Evolutionary conservation across 2,329 filamentous ascomycete species (phyloP).

Genomic region (Ophiocordyceps robertsii): DNA sequence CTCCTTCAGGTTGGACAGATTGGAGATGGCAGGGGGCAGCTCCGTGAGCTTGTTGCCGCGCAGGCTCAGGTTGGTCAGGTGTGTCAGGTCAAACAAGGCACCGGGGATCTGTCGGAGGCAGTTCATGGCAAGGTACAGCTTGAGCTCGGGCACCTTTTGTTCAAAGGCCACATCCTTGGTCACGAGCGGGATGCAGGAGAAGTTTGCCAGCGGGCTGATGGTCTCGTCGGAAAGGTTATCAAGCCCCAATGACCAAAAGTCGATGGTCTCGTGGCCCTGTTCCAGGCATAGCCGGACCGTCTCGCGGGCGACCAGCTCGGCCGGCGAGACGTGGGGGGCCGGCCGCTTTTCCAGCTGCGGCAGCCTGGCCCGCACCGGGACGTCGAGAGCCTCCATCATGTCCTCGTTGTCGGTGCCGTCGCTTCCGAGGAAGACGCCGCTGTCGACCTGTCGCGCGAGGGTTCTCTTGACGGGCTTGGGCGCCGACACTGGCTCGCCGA

Average conservation of each 20-base stretch:
- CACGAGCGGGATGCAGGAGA: slow-evolving; percentile 40
- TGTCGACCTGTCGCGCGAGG: slow-evolving; percentile 49
- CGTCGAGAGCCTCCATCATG: slow-evolving; percentile 16
- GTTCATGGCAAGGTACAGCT: slow-evolving; percentile 50
- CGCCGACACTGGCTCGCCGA: slow-evolving; percentile 22
- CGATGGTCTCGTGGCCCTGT: slow-evolving; percentile 41
- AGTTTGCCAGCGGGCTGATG: slow-evolving; percentile 40
- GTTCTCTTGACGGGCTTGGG: slow-evolving; percentile 31
- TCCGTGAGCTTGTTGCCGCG: slow-evolving; percentile 49
- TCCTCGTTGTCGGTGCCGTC: slow-evolving; percentile 37
- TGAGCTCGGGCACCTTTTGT: slow-evolving; percentile 42
- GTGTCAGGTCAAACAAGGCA: slow-evolving; percentile 46
- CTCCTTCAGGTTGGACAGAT: slow-evolving; percentile 42
- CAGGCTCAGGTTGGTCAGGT: slow-evolving; percentile 52
- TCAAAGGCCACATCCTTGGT: slow-evolving; percentile 45
- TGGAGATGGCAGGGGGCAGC: slow-evolving; percentile 45
- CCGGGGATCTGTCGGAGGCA: slow-evolving; percentile 39
- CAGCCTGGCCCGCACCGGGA: slow-evolving; percentile 20
- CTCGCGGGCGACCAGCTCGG: slow-evolving; percentile 30
- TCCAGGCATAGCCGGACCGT: slow-evolving; percentile 43
- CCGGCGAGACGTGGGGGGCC: slow-evolving; percentile 17
- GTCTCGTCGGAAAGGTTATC: slow-evolving; percentile 40
- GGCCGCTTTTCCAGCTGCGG: slow-evolving; percentile 21
- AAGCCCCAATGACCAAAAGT: slow-evolving; percentile 46
- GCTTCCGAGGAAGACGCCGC: slow-evolving; percentile 55